A percentile compares a stretch with the other conserved stretches of the same genome.
Conservation (phyloP, 352 stramenopile species). For the Hyaloperonospora brassicae region DNA sequence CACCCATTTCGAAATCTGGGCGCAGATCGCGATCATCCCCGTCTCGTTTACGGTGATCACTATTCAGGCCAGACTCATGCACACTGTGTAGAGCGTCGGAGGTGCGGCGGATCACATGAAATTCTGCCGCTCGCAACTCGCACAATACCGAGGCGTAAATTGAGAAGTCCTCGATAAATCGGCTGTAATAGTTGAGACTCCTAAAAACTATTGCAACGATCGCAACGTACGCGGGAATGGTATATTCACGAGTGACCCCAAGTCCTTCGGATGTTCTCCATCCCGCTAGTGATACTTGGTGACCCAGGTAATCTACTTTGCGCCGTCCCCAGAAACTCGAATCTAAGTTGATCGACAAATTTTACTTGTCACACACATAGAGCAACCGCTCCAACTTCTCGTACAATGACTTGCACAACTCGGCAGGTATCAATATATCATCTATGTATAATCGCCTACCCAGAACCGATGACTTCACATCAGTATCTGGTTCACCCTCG, state of each 20-base stretch:
- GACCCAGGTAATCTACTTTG: neutral
- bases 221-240: neutral
- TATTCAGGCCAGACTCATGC: too few relatives aligned
- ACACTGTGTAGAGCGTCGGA: too few relatives aligned
- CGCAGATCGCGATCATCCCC: too few relatives aligned
- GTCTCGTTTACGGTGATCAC: too few relatives aligned
- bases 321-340: neutral
- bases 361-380: neutral
- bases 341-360: neutral
- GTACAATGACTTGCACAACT: neutral
- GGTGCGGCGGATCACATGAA: too few relatives aligned
- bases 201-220: neutral
- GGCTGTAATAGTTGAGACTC: neutral
- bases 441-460: neutral
- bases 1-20: too few relatives aligned
- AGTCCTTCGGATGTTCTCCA: neutral
- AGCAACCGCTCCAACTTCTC: neutral
- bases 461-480: neutral
- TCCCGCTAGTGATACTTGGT: neutral
- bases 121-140: neutral
- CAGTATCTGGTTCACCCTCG: neutral
- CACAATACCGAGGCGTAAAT: neutral
- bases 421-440: neutral
- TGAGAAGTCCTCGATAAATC: neutral
- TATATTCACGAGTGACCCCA: neutral